These are phyloP conservation scores for Theileria orientalis DNA, from an alignment of 169 alveolate genomes.

Conservation along the genomic window DNA sequence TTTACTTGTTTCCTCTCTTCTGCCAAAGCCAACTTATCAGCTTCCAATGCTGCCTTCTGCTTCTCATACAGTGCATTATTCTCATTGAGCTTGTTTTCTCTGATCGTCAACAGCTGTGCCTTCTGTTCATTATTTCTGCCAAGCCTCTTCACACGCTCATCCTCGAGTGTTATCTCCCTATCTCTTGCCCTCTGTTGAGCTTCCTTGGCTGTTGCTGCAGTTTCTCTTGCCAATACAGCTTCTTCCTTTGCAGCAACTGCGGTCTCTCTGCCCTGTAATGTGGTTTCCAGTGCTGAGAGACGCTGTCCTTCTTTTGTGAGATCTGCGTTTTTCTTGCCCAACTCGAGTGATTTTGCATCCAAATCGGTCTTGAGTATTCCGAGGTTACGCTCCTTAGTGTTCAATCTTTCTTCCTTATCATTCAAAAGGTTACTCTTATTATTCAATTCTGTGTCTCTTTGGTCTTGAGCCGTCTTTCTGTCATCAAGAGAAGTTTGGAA, in stretches of 20 bases:
- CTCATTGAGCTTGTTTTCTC: background rate
- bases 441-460: conserved; percentile 1
- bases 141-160: conserved; percentile 2
- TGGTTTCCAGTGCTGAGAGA: background rate
- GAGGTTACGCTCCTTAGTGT: conserved; percentile 20
- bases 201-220: background rate
- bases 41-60: background rate
- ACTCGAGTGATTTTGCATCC: background rate
- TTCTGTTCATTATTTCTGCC: background rate
- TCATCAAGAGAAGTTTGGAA: background rate
- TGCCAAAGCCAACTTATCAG: background rate
- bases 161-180: background rate
- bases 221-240: background rate
- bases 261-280: background rate
- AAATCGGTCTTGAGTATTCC: background rate
- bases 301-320: background rate
- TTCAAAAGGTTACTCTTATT: background rate
- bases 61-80: background rate
- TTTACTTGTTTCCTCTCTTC: background rate
- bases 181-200: background rate
- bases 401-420: background rate
- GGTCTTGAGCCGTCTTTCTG: background rate
- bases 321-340: background rate
- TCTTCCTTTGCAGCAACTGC: background rate
- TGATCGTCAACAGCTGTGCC: background rate